Evolutionary conservation across 148 eudicot genomes (phyloP).

Genomic region (Persicaria tinctoria): DNA sequence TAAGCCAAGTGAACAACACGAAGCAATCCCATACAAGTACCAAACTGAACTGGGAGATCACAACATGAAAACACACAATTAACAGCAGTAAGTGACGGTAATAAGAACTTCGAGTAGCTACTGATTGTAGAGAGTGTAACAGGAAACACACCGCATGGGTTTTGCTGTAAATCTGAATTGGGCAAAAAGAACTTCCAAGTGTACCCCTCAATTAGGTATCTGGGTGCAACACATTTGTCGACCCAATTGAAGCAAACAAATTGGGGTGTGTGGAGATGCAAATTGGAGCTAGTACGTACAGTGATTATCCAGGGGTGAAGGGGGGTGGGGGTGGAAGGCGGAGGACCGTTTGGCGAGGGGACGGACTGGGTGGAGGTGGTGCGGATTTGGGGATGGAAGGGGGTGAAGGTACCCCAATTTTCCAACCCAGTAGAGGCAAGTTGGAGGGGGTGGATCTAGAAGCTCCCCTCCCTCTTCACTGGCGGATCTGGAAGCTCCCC

Average conservation of each 20-base stretch:
- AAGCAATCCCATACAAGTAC: neutral
- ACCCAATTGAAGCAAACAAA: neutral
- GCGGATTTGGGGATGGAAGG: no score
- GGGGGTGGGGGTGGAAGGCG: neutral
- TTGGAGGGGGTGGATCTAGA: no score
- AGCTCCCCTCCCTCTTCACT: no score
- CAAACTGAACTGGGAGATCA: neutral
- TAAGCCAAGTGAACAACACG: neutral
- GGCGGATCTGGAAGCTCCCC: no score
- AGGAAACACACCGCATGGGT: neutral
- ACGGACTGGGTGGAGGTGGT: no score
- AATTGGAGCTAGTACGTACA: neutral
- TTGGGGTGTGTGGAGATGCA: neutral
- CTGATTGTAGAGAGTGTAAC: neutral
- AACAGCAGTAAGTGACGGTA: no score
- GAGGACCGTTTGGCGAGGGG: no score
- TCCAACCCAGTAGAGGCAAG: no score
- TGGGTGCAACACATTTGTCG: slow-evolving; percentile 4
- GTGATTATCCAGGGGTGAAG: neutral
- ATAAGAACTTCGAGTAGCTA: no score
- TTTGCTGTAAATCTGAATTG: neutral
- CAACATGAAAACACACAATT: neutral
- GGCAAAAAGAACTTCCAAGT: neutral
- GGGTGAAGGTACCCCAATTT: no score
- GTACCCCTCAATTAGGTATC: neutral